Percentiles rank a stretch among this genome's conserved stretches.
Conservation (phyloP, 129 eudicot genomes). For the Centella asiatica region DNA sequence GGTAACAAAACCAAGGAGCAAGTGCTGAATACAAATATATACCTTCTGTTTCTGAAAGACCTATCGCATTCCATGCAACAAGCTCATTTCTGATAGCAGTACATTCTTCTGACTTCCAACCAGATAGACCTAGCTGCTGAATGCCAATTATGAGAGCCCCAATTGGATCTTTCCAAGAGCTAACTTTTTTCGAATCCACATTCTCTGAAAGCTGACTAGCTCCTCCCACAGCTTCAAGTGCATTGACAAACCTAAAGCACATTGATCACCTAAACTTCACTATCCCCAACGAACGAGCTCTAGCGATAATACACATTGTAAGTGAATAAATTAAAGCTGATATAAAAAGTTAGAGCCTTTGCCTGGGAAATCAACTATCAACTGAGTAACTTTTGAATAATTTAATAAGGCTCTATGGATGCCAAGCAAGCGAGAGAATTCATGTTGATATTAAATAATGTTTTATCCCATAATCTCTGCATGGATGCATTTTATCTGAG, state of each 20-base stretch:
- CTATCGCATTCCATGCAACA: slow-evolving; percentile 70
- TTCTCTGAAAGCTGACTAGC: slow-evolving; percentile 59
- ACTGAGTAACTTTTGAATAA: too few species aligned
- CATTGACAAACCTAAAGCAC: slow-evolving; percentile 57
- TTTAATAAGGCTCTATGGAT: background rate
- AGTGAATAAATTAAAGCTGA: background rate
- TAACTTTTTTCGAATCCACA: slow-evolving; percentile 36
- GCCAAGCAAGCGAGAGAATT: background rate
- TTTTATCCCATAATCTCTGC: background rate
- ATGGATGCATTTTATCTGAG: background rate
- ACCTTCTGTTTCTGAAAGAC: slow-evolving; percentile 80
- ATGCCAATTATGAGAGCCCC: slow-evolving; percentile 58
- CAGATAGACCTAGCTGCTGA: slow-evolving; percentile 78
- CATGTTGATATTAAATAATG: background rate
- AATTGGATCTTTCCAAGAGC: slow-evolving; percentile 65
- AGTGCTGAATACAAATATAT: background rate
- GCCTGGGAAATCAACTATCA: too few species aligned
- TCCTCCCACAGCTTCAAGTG: slow-evolving; percentile 83
- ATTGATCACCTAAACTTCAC: slow-evolving; percentile 14
- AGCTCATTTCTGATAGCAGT: slow-evolving; percentile 67
- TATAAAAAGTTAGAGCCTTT: background rate
- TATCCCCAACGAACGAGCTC: slow-evolving; percentile 1
- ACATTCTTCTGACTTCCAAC: slow-evolving; percentile 87
- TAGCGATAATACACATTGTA: background rate
- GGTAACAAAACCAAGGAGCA: slow-evolving; percentile 10